phyloP scores from a whole-genome alignment of 306 rosid species.

The Cicer yamashitae region DNA sequence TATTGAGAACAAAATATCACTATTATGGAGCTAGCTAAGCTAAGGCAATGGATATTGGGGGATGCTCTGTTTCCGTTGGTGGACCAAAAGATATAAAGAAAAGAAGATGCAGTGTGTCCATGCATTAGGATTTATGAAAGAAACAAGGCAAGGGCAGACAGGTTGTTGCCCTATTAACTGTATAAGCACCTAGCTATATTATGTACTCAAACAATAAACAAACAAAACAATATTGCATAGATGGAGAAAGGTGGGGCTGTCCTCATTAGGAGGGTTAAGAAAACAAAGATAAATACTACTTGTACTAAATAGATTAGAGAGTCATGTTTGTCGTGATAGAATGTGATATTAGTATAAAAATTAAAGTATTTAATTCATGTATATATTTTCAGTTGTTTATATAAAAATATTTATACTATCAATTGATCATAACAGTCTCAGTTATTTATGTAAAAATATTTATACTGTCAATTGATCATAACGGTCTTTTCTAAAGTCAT shows the following conservation, averaged over 20 bases:
- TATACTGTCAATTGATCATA: too few relatives aligned
- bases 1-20: slow-evolving; percentile 18
- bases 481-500: too few relatives aligned
- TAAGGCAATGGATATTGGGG: slow-evolving; percentile 40
- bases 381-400: too few relatives aligned
- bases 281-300: slow-evolving; percentile 47
- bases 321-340: slow-evolving; percentile 57
- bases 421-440: too few relatives aligned
- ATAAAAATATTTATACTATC: too few relatives aligned
- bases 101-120: slow-evolving; percentile 30
- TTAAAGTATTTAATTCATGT: too few relatives aligned
- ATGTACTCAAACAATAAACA: slow-evolving; percentile 50
- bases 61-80: slow-evolving; percentile 26
- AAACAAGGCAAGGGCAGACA: slow-evolving; percentile 41
- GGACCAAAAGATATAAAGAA: slow-evolving; percentile 46
- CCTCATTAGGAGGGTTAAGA: slow-evolving; percentile 58
- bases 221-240: slow-evolving; percentile 42
- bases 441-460: too few relatives aligned
- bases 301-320: neutral
- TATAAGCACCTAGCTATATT: slow-evolving; percentile 45
- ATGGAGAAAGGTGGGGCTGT: slow-evolving; percentile 46
- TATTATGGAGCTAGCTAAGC: slow-evolving; percentile 44
- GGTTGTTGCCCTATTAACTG: slow-evolving; percentile 51
- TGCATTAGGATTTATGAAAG: slow-evolving; percentile 47
- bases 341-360: slow-evolving; percentile 40